phyloP scores from a whole-genome alignment of 148 eudicot species.

The Rhododendron simsii region DNA sequence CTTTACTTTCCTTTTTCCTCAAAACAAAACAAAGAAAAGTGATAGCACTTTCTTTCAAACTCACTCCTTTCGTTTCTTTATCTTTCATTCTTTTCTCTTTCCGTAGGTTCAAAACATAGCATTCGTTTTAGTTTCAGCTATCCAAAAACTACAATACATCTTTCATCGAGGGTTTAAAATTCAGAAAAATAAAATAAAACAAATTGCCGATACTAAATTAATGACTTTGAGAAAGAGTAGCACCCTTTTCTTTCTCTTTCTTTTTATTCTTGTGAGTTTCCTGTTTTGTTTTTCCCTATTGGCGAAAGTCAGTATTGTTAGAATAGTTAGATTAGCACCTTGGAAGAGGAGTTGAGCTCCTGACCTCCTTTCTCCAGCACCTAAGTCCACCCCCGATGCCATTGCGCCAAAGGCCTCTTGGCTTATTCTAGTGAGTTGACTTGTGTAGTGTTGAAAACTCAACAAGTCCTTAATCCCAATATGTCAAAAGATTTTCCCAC shows the following conservation, averaged over 20 bases:
- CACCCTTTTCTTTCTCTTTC: background rate
- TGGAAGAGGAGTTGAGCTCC: background rate
- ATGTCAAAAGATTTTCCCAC: background rate
- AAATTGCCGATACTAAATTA: background rate
- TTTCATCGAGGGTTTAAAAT: background rate
- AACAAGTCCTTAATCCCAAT: background rate
- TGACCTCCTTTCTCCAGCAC: background rate
- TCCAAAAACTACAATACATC: background rate
- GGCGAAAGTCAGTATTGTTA: no score
- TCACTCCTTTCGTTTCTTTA: background rate
- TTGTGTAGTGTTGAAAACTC: background rate
- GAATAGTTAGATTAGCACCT: background rate
- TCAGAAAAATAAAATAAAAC: background rate
- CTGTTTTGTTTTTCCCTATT: no score
- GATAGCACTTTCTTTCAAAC: background rate
- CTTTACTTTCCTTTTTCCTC: background rate
- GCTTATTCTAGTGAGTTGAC: background rate
- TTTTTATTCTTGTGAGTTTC: background rate
- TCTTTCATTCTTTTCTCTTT: background rate
- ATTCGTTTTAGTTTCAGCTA: background rate
- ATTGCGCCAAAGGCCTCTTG: background rate
- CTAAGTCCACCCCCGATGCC: background rate
- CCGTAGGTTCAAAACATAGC: background rate
- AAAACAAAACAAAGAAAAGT: background rate
- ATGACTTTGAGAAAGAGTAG: background rate